Evolutionary conservation across 805 yeast genomes (phyloP).

Genomic region (Candida tallmaniae): DNA sequence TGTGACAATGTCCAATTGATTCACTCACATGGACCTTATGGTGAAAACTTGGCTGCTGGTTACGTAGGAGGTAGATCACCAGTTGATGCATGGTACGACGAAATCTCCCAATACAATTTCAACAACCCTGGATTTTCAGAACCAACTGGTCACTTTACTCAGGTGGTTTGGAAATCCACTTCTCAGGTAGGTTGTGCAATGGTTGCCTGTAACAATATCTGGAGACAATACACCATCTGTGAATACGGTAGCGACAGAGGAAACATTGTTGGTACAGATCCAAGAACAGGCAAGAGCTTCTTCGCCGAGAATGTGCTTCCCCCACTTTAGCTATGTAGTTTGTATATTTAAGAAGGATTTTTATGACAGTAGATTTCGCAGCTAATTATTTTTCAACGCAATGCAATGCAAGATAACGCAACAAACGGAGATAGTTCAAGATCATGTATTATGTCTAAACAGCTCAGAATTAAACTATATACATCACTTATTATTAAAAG

Average conservation of each 20-base stretch:
- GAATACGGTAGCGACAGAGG: conserved; percentile 56
- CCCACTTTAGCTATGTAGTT: no score
- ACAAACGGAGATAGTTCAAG: no score
- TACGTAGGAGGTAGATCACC: conserved; percentile 51
- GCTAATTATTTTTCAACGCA: no score
- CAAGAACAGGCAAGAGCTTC: conserved; percentile 26
- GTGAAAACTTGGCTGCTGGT: conserved; percentile 77
- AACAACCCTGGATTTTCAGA: conserved; percentile 46
- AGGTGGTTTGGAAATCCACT: conserved; percentile 64
- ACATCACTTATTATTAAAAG: background rate
- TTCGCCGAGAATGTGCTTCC: conserved; percentile 44
- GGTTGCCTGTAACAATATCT: conserved; percentile 41
- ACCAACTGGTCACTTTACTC: conserved; percentile 76
- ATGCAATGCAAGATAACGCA: no score
- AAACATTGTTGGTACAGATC: conserved; percentile 39
- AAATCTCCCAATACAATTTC: conserved; percentile 53
- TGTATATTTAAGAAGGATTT: no score
- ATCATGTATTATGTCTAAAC: conserved; percentile 1
- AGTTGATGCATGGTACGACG: conserved; percentile 73
- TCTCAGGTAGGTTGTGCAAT: conserved; percentile 64
- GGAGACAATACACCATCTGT: conserved; percentile 66
- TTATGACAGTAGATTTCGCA: no score
- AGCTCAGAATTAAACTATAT: conserved; percentile 6
- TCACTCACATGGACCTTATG: conserved; percentile 65
- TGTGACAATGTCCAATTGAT: conserved; percentile 57